A percentile compares a stretch with the other conserved stretches of the same genome.
Conservation (phyloP, 192 early-diverging fungal species). For the Coemansia aciculifera region DNA sequence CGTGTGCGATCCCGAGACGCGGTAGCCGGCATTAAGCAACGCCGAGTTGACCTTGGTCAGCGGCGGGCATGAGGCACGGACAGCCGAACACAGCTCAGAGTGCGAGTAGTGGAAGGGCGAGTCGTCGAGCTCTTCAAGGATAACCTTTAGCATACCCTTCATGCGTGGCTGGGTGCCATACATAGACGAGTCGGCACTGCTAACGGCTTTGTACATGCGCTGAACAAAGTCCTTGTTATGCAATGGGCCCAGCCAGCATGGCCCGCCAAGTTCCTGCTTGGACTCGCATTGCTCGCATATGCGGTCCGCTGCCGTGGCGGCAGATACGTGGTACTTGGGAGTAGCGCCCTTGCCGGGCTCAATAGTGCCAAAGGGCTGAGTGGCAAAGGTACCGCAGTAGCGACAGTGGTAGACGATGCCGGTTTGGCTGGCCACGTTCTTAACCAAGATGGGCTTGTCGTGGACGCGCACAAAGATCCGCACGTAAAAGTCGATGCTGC, state of each 20-base stretch:
- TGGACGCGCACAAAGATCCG: constrained; percentile 93
- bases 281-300: constrained; percentile 76
- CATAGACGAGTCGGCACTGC: constrained; percentile 49
- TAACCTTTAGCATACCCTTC: constrained; percentile 93
- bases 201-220: constrained; percentile 75
- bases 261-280: constrained; percentile 81
- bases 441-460: constrained; percentile 69
- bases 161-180: constrained; percentile 88
- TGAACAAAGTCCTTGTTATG: constrained; percentile 84
- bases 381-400: constrained; percentile 73
- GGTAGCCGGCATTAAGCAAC: constrained; percentile 86
- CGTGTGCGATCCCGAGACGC: constrained; percentile 86
- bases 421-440: constrained; percentile 79
- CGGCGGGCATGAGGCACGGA: constrained; percentile 76
- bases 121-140: constrained; percentile 71
- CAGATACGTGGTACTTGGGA: constrained; percentile 62
- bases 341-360: constrained; percentile 56
- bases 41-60: constrained; percentile 78
- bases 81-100: constrained; percentile 63
- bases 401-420: constrained; percentile 82
- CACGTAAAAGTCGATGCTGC: constrained; percentile 98
- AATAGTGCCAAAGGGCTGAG: constrained; percentile 74
- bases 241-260: constrained; percentile 82
- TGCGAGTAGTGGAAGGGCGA: constrained; percentile 83
- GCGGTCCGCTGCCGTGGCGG: constrained; percentile 61